These are phyloP conservation scores for Rhododendron williamsianum DNA, from an alignment of 148 eudicot species.

Conservation along the genomic window DNA sequence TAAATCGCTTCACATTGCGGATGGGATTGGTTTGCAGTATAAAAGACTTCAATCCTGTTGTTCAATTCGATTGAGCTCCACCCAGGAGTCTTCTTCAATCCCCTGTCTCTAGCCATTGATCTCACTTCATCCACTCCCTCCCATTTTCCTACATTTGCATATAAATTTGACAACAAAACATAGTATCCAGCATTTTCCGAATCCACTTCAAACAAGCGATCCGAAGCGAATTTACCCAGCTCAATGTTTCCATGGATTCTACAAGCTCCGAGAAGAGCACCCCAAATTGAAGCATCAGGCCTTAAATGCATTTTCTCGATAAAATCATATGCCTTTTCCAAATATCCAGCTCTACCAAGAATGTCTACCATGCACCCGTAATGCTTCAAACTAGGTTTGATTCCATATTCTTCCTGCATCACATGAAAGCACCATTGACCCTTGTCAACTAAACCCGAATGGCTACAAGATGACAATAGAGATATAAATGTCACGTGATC, in stretches of 20 bases:
- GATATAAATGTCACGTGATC: slow-evolving; percentile 68
- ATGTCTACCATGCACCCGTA: slow-evolving; percentile 80
- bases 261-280: slow-evolving; percentile 84
- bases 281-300: slow-evolving; percentile 78
- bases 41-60: slow-evolving; percentile 53
- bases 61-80: slow-evolving; percentile 66
- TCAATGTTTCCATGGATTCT: slow-evolving; percentile 61
- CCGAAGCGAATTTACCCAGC: slow-evolving; percentile 58
- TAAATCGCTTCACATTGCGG: slow-evolving; percentile 44
- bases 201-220: slow-evolving; percentile 45
- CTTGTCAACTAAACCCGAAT: slow-evolving; percentile 58
- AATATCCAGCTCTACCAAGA: slow-evolving; percentile 62
- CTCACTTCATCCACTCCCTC: slow-evolving; percentile 61
- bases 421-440: slow-evolving; percentile 48
- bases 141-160: slow-evolving; percentile 69
- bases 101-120: slow-evolving; percentile 53
- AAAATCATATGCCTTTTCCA: slow-evolving; percentile 49
- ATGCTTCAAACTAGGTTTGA: slow-evolving; percentile 60
- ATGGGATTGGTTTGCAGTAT: slow-evolving; percentile 59
- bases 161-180: slow-evolving; percentile 61
- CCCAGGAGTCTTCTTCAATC: slow-evolving; percentile 66
- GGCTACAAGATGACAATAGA: slow-evolving; percentile 64
- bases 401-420: slow-evolving; percentile 46
- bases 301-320: slow-evolving; percentile 43
- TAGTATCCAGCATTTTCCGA: slow-evolving; percentile 57